Percentiles rank a stretch among this genome's conserved stretches.
These are phyloP conservation scores for Ganoderma resinaceum DNA, from an alignment of 1,284 basidiomycete genomes.

Conservation along the genomic window DNA sequence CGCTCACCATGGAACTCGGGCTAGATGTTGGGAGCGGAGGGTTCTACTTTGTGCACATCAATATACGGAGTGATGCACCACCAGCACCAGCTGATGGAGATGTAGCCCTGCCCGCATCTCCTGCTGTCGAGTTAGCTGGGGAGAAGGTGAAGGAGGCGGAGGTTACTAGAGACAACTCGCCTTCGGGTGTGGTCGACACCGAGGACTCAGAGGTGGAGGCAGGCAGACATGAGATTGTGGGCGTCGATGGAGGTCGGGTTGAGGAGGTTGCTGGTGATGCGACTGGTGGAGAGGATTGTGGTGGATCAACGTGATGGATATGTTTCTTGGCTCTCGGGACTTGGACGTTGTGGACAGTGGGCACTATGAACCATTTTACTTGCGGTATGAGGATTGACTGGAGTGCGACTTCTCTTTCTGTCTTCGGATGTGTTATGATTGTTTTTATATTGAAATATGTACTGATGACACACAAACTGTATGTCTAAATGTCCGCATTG, in stretches of 20 bases:
- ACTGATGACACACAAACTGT: too few species aligned
- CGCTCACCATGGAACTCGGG: background rate
- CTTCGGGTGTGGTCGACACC: background rate
- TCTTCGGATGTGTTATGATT: too few species aligned
- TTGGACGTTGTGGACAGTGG: too few species aligned
- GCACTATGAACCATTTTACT: too few species aligned
- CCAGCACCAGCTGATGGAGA: too few species aligned
- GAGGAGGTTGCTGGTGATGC: background rate
- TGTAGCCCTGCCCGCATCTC: background rate
- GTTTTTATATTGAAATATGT: too few species aligned
- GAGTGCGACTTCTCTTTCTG: too few species aligned
- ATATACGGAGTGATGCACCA: background rate
- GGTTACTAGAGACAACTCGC: background rate
- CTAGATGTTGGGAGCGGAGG: background rate
- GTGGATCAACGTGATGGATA: too few species aligned
- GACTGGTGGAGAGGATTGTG: background rate
- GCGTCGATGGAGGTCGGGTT: background rate
- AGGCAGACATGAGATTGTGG: background rate
- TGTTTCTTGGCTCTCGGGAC: too few species aligned
- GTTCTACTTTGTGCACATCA: background rate
- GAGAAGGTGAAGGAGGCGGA: background rate
- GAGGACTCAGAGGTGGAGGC: background rate
- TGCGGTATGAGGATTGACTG: too few species aligned
- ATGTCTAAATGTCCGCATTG: too few species aligned
- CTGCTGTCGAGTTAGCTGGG: background rate